Evolutionary conservation across 306 rosid genomes (phyloP), one percentile per base, ranked within the genome.

Genomic region (Rosa chinensis): DNA sequence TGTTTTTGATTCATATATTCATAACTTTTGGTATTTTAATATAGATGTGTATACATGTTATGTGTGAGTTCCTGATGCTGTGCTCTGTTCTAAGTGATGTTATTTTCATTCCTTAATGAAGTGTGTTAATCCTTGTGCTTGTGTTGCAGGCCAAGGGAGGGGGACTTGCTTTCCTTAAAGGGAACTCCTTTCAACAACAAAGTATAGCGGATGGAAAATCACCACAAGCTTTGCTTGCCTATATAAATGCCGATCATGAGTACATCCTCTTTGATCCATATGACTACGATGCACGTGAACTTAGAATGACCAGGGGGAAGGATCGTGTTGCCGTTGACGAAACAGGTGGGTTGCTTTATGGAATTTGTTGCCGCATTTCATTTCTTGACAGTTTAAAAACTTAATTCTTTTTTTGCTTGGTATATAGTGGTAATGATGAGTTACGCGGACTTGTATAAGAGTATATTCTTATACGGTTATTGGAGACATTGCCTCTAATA

Each of bases 141-240:
- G 49, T 16, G 58, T 66, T 61, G 74, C 85, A 95, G 99, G 96
- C 97, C 70, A 84, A 81, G 78, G 99, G 98, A 80, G 99, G 99
- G 53, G 88, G 91, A 8, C 84, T 95, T 85, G 88, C 91, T 67
- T 93, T 93, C 78, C 82, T 95, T 70, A 86, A 82, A 77, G 85
- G 81, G 70, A 74, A 86, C 80, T 56, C 83, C 42, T 56, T 78
- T 79, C 79, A 86, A 68, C 70, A 44, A 76, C 67, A 42, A 74
- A 78, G 53, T 79, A 76, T 58, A 66, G 47, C 25, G 55, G 91
- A 86, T 81, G 87, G 80, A 64, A 87, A 84, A 53, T 49, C 78
- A 63, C 82, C 73, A 6, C 78, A 83, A 68, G 76, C 78, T 21
- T 81, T 86, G 69, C 91, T 95, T 77, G 96, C 79, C 18, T 95